Evolutionary conservation across 306 rosid genomes (phyloP), one percentile per base, ranked within the genome.

Genomic region (Phaseolus lunatus): DNA sequence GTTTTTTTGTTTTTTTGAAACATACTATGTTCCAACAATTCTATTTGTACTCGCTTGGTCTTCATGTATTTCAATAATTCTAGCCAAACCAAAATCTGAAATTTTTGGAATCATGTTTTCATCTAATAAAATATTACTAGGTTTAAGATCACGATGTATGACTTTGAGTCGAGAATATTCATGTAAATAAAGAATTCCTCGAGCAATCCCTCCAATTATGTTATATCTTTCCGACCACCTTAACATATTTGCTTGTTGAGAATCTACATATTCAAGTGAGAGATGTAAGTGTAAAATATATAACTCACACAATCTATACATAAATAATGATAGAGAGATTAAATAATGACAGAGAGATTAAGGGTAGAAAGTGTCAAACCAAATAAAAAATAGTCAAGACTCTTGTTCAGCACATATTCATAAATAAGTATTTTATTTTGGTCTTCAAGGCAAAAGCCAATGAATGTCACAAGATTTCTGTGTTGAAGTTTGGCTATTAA

Each of bases 1-100:
- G n/a, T n/a, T n/a, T n/a, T 18, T 2, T 19, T 7, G 12, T 19
- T n/a, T 14, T 10, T 4, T 29, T 29, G 1, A 35, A 18, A 64
- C 48, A 9, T 35, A 64, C 48, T 12, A 35, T n/a, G 48, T 52
- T 52, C 58, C 54, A n/a, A 48, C 9, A 6, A 48, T 48, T 48
- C 22, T 48, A 0, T 0, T 16, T 62, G 68, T 62, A 31, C 2
- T 7, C 3, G 15, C 68, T 29, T 62, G 14, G 5, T 31, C 22
- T 62, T 62, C 14, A 62, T 62, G 2, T 62, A 62, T 62, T 62
- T 62, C 45, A 62, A 62, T 2, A 62, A 31, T 62, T 31, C 24
- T 48, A 11, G 47, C 47, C 0, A 43, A 1, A 11, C 47, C 47
- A 43, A 43, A 43, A 43, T 43, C 47, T 43, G 47, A 43, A 43